Evolutionary conservation across 2,329 filamentous ascomycete species (phyloP).

Genomic region (Hawksworthiomyces lignivorus): DNA sequence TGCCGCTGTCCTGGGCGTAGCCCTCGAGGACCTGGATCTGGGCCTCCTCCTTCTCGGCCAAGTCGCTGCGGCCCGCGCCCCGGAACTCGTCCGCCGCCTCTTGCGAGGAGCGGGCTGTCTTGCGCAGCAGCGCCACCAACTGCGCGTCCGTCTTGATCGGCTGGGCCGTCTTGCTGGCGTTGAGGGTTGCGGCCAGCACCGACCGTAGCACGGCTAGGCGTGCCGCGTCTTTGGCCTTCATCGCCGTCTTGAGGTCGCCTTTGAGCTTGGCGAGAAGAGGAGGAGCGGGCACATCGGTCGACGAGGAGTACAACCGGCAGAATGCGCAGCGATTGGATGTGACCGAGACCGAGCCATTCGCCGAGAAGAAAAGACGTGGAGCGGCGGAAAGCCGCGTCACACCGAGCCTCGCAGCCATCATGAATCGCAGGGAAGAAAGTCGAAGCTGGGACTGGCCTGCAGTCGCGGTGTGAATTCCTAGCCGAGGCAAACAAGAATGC

Average conservation of each 20-base stretch:
- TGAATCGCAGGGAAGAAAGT: too few species aligned
- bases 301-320: constrained; percentile 22
- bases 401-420: too few species aligned
- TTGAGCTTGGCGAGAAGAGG: constrained; percentile 47
- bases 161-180: constrained; percentile 63
- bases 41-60: constrained; percentile 61
- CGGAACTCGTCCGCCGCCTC: constrained; percentile 58
- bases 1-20: constrained; percentile 52
- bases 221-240: constrained; percentile 56
- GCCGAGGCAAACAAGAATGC: too few species aligned
- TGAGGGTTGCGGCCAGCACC: constrained; percentile 62
- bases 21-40: constrained; percentile 59
- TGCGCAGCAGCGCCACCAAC: constrained; percentile 59
- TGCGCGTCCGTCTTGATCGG: constrained; percentile 66
- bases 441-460: too few species aligned
- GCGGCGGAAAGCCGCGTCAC: background rate
- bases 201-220: constrained; percentile 62
- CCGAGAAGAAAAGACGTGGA: background rate
- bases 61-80: constrained; percentile 55
- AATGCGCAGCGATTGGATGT: background rate
- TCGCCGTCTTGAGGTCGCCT: constrained; percentile 56
- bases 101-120: constrained; percentile 48
- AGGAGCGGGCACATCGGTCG: constrained; percentile 30
- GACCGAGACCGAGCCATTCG: background rate
- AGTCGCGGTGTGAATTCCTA: too few species aligned